A percentile compares a stretch with the other conserved stretches of the same genome.
These are phyloP conservation scores for Uronychia setigera DNA, from an alignment of 73 alveolate species.

Conservation along the genomic window DNA sequence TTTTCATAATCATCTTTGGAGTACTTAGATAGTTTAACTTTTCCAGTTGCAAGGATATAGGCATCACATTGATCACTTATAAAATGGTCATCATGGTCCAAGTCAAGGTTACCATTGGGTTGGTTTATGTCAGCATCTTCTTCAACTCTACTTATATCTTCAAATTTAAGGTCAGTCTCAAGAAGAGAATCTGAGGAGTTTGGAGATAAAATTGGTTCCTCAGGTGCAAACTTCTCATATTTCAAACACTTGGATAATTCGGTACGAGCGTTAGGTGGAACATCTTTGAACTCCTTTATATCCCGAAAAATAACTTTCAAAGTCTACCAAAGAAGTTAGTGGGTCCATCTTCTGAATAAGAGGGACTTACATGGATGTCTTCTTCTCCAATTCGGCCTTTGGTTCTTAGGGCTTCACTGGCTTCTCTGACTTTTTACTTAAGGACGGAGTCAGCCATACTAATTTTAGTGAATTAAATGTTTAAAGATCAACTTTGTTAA, in stretches of 20 bases:
- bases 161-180: background rate
- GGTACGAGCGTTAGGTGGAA: background rate
- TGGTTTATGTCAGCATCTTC: background rate
- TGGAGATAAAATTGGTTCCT: background rate
- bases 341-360: background rate
- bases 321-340: background rate
- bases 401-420: background rate
- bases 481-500: background rate
- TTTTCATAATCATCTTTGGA: background rate
- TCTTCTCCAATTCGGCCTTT: background rate
- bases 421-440: background rate
- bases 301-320: background rate
- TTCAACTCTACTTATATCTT: background rate
- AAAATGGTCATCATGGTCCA: too few species aligned
- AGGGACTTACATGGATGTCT: background rate
- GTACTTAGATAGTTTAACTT: background rate
- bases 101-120: too few species aligned
- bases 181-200: background rate
- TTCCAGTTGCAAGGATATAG: background rate
- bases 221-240: background rate
- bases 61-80: too few species aligned
- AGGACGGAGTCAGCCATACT: background rate
- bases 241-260: background rate
- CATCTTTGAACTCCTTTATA: background rate
- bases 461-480: background rate